Conservation (phyloP, 805 yeast species). For the Torulaspora quercuum region DNA sequence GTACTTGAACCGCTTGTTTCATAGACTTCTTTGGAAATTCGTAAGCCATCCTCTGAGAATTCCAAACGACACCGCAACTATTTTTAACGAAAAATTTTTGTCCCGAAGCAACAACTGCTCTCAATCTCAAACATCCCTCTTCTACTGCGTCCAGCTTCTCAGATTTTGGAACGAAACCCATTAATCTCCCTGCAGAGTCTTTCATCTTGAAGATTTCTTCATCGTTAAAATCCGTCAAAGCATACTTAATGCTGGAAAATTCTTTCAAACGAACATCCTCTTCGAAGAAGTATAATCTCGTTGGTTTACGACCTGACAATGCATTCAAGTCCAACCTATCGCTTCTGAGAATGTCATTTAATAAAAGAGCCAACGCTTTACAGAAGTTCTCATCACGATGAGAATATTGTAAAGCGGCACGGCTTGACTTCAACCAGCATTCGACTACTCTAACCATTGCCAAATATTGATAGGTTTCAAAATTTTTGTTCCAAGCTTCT, state of each 20-base stretch:
- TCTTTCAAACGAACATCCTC: constrained; percentile 67
- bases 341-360: constrained; percentile 31
- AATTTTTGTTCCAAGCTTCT: constrained; percentile 29
- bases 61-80: constrained; percentile 23
- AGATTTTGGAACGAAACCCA: constrained; percentile 16
- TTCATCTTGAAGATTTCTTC: constrained; percentile 17
- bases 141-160: constrained; percentile 11
- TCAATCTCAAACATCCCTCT: constrained; percentile 17
- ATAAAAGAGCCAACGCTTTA: constrained; percentile 30
- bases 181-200: constrained; percentile 21
- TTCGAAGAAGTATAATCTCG: constrained; percentile 51
- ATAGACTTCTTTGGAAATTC: constrained; percentile 4
- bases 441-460: constrained; percentile 49
- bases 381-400: constrained; percentile 36
- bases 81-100: constrained; percentile 21
- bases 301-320: constrained; percentile 35
- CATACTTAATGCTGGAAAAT: constrained; percentile 51
- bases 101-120: constrained; percentile 19
- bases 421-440: constrained; percentile 56
- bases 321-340: constrained; percentile 7
- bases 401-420: constrained; percentile 39
- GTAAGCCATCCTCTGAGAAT: constrained; percentile 6
- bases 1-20: not conserved
- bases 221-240: constrained; percentile 62
- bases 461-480: constrained; percentile 24